These are phyloP conservation scores for Aspergillus luchuensis DNA, from an alignment of 2,329 filamentous ascomycete species.

Conservation along the genomic window DNA sequence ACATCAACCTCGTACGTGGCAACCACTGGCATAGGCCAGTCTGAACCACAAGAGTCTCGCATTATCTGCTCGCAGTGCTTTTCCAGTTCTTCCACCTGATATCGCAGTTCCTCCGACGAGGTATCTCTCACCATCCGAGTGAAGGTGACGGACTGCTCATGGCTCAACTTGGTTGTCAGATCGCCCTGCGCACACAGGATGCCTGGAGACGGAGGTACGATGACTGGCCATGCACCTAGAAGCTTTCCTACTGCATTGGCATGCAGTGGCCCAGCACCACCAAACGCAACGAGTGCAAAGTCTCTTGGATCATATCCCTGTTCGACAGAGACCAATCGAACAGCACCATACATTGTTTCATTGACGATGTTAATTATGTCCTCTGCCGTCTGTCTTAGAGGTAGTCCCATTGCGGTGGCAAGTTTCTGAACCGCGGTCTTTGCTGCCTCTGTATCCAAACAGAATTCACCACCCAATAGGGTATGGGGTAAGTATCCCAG, in stretches of 20 bases:
- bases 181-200: constrained; percentile 55
- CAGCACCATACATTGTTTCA: constrained; percentile 55
- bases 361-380: constrained; percentile 54
- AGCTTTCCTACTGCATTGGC: constrained; percentile 54
- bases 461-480: constrained; percentile 51
- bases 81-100: constrained; percentile 40
- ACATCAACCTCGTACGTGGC: constrained; percentile 49
- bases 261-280: constrained; percentile 55
- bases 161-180: constrained; percentile 52
- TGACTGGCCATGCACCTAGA: constrained; percentile 55
- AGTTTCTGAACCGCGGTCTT: constrained; percentile 45
- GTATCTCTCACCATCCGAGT: constrained; percentile 46
- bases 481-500: constrained; percentile 52
- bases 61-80: constrained; percentile 43
- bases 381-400: constrained; percentile 47
- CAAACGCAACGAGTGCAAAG: constrained; percentile 55
- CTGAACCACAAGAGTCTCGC: constrained; percentile 33
- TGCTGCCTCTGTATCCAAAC: constrained; percentile 49
- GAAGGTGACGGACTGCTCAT: constrained; percentile 50
- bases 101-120: constrained; percentile 35
- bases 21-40: constrained; percentile 21
- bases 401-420: constrained; percentile 51
- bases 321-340: constrained; percentile 55
- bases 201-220: constrained; percentile 54
- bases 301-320: constrained; percentile 55